phyloP scores from a whole-genome alignment of 2,329 filamentous ascomycete genomes.

The Fusarium sulawesiense region DNA sequence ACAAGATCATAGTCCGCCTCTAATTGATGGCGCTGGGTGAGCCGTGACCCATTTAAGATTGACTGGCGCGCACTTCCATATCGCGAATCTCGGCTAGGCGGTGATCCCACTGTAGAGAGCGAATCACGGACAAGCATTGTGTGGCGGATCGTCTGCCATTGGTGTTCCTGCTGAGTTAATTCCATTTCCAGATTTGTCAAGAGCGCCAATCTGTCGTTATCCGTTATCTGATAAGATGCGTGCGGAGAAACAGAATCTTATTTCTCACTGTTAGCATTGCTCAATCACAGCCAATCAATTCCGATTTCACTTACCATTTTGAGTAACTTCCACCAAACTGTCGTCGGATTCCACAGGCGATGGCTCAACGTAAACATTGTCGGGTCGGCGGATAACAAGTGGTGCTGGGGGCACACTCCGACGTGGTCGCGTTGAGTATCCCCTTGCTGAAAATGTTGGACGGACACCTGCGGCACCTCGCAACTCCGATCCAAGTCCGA shows the following conservation, averaged over 20 bases:
- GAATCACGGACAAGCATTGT: slow-evolving; percentile 62
- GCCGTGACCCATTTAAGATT: slow-evolving; percentile 4
- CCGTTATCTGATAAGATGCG: slow-evolving; percentile 42
- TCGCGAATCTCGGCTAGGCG: slow-evolving; percentile 40
- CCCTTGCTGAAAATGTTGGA: slow-evolving; percentile 68
- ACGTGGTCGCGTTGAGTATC: slow-evolving; percentile 57
- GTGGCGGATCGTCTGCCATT: slow-evolving; percentile 69
- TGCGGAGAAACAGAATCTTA: slow-evolving; percentile 14
- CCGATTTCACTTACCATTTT: slow-evolving; percentile 17
- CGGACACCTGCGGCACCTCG: slow-evolving; percentile 57
- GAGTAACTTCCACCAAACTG: slow-evolving; percentile 56
- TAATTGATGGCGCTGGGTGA: slow-evolving; percentile 29
- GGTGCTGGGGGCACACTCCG: slow-evolving; percentile 69
- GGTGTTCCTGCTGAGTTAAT: slow-evolving; percentile 69
- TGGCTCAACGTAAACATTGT: slow-evolving; percentile 60
- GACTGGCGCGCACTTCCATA: slow-evolving; percentile 31
- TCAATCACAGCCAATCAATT: slow-evolving; percentile 4
- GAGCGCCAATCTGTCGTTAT: slow-evolving; percentile 59
- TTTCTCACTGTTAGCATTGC: slow-evolving; percentile 19
- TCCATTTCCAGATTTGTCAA: slow-evolving; percentile 71
- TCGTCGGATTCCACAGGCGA: slow-evolving; percentile 65
- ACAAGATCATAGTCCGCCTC: slow-evolving; percentile 32
- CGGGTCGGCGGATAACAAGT: slow-evolving; percentile 60
- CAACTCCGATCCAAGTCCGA: slow-evolving; percentile 19
- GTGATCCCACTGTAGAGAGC: slow-evolving; percentile 57